Evolutionary conservation across 2,329 filamentous ascomycete species (phyloP).

Genomic region (Endothia cerciana): DNA sequence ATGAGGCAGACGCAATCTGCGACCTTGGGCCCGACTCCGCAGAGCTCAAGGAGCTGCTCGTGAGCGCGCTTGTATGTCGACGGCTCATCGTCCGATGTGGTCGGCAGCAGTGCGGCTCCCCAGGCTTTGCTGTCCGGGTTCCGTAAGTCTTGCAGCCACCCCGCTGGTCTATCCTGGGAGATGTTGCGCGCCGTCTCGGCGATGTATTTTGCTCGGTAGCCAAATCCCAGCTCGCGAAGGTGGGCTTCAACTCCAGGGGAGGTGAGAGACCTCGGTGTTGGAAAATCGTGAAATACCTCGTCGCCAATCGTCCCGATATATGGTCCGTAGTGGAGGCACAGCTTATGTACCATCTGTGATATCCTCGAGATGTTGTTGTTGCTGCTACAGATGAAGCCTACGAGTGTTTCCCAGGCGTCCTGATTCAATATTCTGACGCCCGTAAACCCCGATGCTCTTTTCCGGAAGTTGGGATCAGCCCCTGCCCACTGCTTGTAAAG

Average conservation of each 20-base stretch:
- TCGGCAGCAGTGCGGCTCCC: conserved; percentile 27
- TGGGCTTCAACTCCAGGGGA: conserved; percentile 76
- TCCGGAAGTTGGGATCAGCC: conserved; percentile 85
- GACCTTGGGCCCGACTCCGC: conserved; percentile 95
- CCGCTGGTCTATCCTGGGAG: conserved; percentile 64
- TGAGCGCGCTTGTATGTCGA: conserved; percentile 76
- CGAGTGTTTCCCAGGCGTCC: conserved; percentile 92
- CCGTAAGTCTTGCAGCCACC: conserved; percentile 77
- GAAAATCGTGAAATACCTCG: conserved; percentile 85
- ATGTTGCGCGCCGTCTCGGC: conserved; percentile 81
- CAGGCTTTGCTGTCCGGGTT: conserved; percentile 50
- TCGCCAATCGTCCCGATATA: conserved; percentile 72
- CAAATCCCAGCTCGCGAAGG: conserved; percentile 84
- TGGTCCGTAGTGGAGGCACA: conserved; percentile 84
- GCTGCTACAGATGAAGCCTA: conserved; percentile 97
- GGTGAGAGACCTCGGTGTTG: conserved; percentile 73
- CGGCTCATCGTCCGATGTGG: conserved; percentile 42
- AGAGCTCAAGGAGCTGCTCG: conserved; percentile 74
- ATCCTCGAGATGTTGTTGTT: conserved; percentile 98
- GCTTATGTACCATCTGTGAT: conserved; percentile 93
- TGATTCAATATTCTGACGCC: conserved; percentile 92
- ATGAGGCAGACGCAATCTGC: conserved; percentile 96
- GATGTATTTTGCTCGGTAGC: conserved; percentile 93
- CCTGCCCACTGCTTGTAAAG: conserved; percentile 82
- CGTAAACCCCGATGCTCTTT: conserved; percentile 82